Percentiles rank a stretch among this genome's conserved stretches.
Evolutionary conservation across 352 stramenopile genomes (phyloP).

Genomic region (Phytopythium boreale): DNA sequence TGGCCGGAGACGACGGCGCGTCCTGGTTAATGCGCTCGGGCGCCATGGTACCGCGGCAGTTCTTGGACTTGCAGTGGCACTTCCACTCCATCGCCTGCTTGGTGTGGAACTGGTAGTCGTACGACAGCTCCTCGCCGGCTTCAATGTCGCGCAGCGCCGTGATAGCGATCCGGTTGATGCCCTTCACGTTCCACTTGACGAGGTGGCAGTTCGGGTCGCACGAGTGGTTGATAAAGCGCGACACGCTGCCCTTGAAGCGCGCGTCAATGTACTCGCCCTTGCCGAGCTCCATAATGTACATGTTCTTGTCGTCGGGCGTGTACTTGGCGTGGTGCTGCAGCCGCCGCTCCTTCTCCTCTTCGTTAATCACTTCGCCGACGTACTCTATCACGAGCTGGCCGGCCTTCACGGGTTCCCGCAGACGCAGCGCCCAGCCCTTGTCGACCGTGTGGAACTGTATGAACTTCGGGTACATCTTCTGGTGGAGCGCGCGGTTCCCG

Average conservation of each 20-base stretch:
- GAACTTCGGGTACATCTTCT: constrained; percentile 73
- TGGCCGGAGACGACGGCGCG: constrained; percentile 20
- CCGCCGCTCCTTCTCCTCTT: constrained; percentile 88
- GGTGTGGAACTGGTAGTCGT: constrained; percentile 95
- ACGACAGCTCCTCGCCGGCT: constrained; percentile 89
- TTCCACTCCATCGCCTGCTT: constrained; percentile 85
- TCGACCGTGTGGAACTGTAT: constrained; percentile 77
- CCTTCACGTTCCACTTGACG: constrained; percentile 94
- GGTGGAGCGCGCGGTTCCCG: constrained; percentile 89
- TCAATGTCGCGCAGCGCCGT: constrained; percentile 89
- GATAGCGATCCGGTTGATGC: constrained; percentile 92
- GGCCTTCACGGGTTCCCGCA: constrained; percentile 75
- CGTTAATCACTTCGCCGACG: constrained; percentile 93
- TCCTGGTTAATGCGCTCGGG: constrained; percentile 67
- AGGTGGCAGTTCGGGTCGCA: constrained; percentile 95
- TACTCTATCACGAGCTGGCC: constrained; percentile 93
- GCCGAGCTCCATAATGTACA: constrained; percentile 94
- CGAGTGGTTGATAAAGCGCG: constrained; percentile 97
- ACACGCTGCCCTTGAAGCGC: constrained; percentile 90
- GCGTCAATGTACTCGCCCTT: constrained; percentile 95
- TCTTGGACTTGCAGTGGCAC: constrained; percentile 78
- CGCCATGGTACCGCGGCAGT: constrained; percentile 86
- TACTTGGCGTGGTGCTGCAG: constrained; percentile 80
- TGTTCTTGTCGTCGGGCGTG: constrained; percentile 94
- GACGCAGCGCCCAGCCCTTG: constrained; percentile 90